Evolutionary conservation across 768 basidiomycete species (phyloP), one percentile per base, ranked within the genome.

Genomic region (Pulveroboletus sp.): DNA sequence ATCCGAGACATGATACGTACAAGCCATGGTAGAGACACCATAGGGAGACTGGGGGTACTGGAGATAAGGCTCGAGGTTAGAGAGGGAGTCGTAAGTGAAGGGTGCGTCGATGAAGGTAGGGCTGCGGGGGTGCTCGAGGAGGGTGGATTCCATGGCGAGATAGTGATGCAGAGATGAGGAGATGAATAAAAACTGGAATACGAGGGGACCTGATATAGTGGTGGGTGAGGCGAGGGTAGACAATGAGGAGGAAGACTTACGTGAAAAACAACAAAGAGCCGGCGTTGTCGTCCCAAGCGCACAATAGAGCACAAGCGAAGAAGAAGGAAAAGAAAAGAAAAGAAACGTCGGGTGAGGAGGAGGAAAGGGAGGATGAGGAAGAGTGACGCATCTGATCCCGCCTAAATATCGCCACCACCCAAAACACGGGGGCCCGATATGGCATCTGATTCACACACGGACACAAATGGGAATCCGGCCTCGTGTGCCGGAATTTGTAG

Each of bases 11-110:
- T 11, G 1, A 1, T 3, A 81, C 85, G 69, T 64, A 86, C 86
- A 68, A 61, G 79, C 75, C 67, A 88, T 79, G 56, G 81, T 52
- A 17, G 67, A 69, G 43, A 84, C 79, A 66, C 79, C 79, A 52
- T 83, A 86, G 36, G 75, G 72, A 10, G 82, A 77, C 56, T 82
- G 78, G 31, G 84, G 84, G 67, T 85, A 85, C 69, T 84, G 82
- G 57, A 88, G 78, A 65, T 87, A 89, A 51, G 65, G 69, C 55
- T 77, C 74, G 45, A 75, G 71, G 52, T 72, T 69, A 24, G 69
- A 65, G 45, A 74, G 66, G 23, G 72, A 57, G 64, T 78, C 77
- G 60, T 76, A 79, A 49, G 70, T 57, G 63, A 73, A 75, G 48
- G 75, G 57, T 44, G 70, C 58, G 55, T 78, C 76, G 65, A 77